Evolutionary conservation across 805 yeast genomes (phyloP).

Genomic region (Lachancea sp.): DNA sequence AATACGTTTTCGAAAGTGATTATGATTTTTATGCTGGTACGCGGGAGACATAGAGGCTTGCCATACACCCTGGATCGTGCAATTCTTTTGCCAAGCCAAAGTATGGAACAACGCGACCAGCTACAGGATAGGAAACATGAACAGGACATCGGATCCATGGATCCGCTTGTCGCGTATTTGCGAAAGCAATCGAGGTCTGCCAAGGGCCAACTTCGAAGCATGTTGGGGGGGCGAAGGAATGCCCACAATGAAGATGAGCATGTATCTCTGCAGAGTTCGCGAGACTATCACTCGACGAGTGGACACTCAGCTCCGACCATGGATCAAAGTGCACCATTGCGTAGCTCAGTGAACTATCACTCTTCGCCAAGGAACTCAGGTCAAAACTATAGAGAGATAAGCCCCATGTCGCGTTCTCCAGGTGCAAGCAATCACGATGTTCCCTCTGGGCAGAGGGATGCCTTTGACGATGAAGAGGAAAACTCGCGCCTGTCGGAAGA

Average conservation of each 20-base stretch:
- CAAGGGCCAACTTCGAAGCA: slow-evolving; percentile 2
- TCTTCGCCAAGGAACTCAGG: not conserved
- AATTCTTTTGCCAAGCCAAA: slow-evolving; percentile 71
- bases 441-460: not conserved
- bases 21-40: slow-evolving; percentile 79
- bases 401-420: slow-evolving; percentile 3
- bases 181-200: slow-evolving; percentile 16
- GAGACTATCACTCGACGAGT: not conserved
- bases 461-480: not conserved
- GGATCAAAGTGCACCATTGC: not conserved
- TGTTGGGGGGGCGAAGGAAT: not conserved
- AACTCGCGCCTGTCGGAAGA: slow-evolving; percentile 1
- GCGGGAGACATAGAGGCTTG: slow-evolving; percentile 95
- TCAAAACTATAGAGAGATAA: not conserved
- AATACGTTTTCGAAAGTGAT: slow-evolving; percentile 71
- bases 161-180: slow-evolving; percentile 29
- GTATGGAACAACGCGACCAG: slow-evolving; percentile 54
- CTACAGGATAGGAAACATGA: slow-evolving; percentile 38
- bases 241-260: not conserved
- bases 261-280: not conserved
- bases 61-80: slow-evolving; percentile 94
- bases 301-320: not conserved
- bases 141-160: slow-evolving; percentile 13
- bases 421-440: not conserved
- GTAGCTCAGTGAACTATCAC: slow-evolving; percentile 1